These are phyloP conservation scores for Hypomontagnella submonticulosa DNA, from an alignment of 495 filamentous ascomycete genomes.

Conservation along the genomic window DNA sequence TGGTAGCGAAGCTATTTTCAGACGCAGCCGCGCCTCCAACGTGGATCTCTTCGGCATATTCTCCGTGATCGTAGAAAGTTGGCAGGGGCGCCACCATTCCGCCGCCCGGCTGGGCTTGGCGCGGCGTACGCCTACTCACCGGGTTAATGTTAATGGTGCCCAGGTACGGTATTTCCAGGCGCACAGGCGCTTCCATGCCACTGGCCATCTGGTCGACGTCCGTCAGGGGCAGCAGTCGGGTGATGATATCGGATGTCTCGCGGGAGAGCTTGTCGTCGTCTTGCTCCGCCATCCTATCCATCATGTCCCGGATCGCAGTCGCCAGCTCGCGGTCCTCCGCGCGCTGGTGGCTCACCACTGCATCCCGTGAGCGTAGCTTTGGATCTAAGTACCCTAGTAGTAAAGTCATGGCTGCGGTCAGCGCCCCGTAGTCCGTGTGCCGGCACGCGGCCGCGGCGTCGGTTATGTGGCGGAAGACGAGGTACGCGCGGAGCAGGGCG, in stretches of 20 bases:
- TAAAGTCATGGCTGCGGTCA: slow-evolving; percentile 59
- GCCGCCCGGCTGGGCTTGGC: slow-evolving; percentile 5
- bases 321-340: slow-evolving; percentile 50
- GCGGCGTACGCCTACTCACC: slow-evolving; percentile 21
- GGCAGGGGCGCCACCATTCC: neutral
- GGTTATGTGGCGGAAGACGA: slow-evolving; percentile 50
- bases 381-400: slow-evolving; percentile 55
- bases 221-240: slow-evolving; percentile 55
- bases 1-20: slow-evolving; percentile 3
- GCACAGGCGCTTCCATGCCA: slow-evolving; percentile 37
- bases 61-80: neutral
- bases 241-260: slow-evolving; percentile 55
- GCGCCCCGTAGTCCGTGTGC: slow-evolving; percentile 58
- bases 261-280: slow-evolving; percentile 54
- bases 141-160: slow-evolving; percentile 60
- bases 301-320: slow-evolving; percentile 49
- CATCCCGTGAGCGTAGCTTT: slow-evolving; percentile 38
- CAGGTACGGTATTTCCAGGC: slow-evolving; percentile 59
- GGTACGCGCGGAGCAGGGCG: slow-evolving; percentile 54
- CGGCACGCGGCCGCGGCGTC: slow-evolving; percentile 54
- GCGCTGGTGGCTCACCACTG: slow-evolving; percentile 50
- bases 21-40: neutral
- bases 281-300: slow-evolving; percentile 51
- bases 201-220: slow-evolving; percentile 38
- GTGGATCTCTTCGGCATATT: neutral